Evolutionary conservation across 352 stramenopile species (phyloP), one percentile per base, ranked within the genome.

Genomic region (Phytophthora uliginosa): DNA sequence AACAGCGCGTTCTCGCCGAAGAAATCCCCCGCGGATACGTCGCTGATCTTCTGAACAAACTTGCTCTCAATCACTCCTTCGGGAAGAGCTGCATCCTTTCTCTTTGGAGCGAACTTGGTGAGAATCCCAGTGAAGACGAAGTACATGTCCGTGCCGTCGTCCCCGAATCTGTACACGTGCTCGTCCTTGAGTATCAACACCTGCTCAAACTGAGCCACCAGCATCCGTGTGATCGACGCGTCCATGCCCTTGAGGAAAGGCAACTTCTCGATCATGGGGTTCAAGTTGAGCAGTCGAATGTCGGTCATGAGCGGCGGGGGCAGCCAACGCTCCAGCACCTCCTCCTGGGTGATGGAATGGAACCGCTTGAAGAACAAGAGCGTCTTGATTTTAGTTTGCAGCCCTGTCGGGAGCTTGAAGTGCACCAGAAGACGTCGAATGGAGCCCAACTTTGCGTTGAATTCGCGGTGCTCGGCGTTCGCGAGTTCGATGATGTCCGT

Each of bases 351-450:
- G 50, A 88, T 88, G 7, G 78, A 82, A 59, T 91, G 78, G 54
- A 83, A 86, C 7, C 80, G 73, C 57, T 83, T 79, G 61, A 91
- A 93, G 18, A 93, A 89, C 15, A 86, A 79, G 47, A 85, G 79
- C 4, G 77, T 82, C 58, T 90, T 87, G 18, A 93, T 59, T 18
- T 81, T 84, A 45, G 70, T 63, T 24, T 82, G 66, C 5, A 93
- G 59, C 8, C 58, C 51, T 3, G 60, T 20, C 1, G 82, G 71
- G 2, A 93, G 68, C 26, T 73, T 56, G 48, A 90, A 93, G 38
- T 90, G 82, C 3, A 54, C 34, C 7, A 90, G 54, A 12, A 93
- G 53, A 10, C 81, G 80, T 0, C 85, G 75, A 8, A 90, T 61
- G 0, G 78, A 85, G 0, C 70, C 71, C 20, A 93, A 40, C 17